Conservation (phyloP, 352 stramenopile genomes). For the Aphanomyces stellatus region DNA sequence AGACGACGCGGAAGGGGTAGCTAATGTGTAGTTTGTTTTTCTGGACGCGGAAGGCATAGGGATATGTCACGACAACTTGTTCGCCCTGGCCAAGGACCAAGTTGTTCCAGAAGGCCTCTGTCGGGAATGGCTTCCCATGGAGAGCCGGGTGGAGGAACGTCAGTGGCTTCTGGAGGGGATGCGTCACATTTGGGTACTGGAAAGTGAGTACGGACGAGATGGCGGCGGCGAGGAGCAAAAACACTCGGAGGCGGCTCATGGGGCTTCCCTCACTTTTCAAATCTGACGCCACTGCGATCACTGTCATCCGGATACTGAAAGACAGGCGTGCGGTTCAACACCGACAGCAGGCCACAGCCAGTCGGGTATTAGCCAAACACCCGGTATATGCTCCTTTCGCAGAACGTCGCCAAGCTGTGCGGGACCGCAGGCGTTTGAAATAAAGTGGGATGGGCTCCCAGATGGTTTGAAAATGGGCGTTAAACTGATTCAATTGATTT, state of each 20-base stretch:
- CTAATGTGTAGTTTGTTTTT: slow-evolving; percentile 53
- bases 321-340: too few relatives aligned
- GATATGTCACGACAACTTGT: slow-evolving; percentile 48
- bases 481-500: too few relatives aligned
- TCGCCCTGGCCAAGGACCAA: slow-evolving; percentile 57
- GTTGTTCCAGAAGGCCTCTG: slow-evolving; percentile 76
- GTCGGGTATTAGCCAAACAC: too few relatives aligned
- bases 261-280: not conserved
- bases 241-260: not conserved
- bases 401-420: too few relatives aligned
- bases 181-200: slow-evolving; percentile 6
- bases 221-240: not conserved
- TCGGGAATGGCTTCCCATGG: slow-evolving; percentile 40
- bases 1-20: slow-evolving; percentile 74
- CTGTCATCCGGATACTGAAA: not conserved
- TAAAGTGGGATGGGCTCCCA: too few relatives aligned
- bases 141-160: not conserved
- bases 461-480: too few relatives aligned
- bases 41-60: slow-evolving; percentile 52
- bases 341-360: too few relatives aligned
- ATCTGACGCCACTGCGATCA: not conserved
- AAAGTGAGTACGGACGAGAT: not conserved
- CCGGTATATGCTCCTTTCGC: too few relatives aligned
- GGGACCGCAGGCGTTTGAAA: too few relatives aligned
- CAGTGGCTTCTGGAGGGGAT: not conserved